A percentile compares a stretch with the other conserved stretches of the same genome.
Conservation (phyloP, 176 grass and related monocot species). For the Tillandsia leiboldiana region DNA sequence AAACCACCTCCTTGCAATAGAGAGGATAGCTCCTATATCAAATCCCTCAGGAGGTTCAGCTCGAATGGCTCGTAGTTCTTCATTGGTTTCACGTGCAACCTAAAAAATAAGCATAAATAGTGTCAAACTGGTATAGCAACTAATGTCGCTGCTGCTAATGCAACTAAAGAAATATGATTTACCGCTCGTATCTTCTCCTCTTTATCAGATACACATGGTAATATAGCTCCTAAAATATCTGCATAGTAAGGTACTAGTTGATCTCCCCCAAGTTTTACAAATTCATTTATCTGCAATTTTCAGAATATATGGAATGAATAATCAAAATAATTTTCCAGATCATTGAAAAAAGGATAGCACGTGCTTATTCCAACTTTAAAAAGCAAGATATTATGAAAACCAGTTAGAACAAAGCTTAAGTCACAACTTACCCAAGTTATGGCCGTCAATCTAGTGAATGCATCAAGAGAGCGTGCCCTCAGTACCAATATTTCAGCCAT, state of each 20-base stretch:
- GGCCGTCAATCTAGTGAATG: conserved; percentile 95
- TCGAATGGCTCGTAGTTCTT: conserved; percentile 85
- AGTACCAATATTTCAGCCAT: conserved; percentile 99
- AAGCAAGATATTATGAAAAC: neutral
- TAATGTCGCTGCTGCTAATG: neutral
- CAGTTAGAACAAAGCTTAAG: neutral
- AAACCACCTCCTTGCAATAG: conserved; percentile 72
- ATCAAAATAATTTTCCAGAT: neutral
- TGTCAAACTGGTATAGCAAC: neutral
- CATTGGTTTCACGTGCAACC: conserved; percentile 98
- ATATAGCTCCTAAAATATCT: conserved; percentile 91
- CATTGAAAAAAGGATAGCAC: neutral
- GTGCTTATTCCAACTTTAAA: neutral
- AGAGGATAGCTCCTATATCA: conserved; percentile 76
- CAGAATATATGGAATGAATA: conserved; percentile 4
- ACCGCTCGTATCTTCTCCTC: conserved; percentile 99
- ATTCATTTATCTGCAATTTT: conserved; percentile 85
- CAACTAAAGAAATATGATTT: conserved; percentile 17
- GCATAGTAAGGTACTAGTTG: conserved; percentile 98
- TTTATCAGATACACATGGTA: conserved; percentile 91
- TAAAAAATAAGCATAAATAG: conserved; percentile 12
- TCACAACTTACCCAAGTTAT: conserved; percentile 80
- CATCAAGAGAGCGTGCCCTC: conserved; percentile 75
- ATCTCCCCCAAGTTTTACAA: conserved; percentile 98
- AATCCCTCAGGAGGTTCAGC: conserved; percentile 88